A percentile compares a stretch with the other conserved stretches of the same genome.
Evolutionary conservation across 2,329 filamentous ascomycete genomes (phyloP).

Genomic region (Mariannaea elegans): DNA sequence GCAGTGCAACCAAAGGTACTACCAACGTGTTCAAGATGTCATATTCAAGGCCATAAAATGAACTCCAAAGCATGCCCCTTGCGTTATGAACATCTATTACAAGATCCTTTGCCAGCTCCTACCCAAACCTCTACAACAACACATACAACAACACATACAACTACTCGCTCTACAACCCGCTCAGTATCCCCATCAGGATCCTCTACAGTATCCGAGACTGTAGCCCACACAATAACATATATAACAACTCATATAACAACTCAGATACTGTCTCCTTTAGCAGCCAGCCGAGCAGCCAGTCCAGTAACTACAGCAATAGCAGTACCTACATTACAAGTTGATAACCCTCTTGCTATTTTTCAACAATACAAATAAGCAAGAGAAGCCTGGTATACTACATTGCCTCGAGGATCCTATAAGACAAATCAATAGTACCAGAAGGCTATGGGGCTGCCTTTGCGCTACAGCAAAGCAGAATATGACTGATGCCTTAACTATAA

Average conservation of each 20-base stretch:
- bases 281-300: background rate
- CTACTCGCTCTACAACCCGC: background rate
- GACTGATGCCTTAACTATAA: conserved; percentile 11
- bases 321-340: background rate
- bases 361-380: conserved; percentile 7
- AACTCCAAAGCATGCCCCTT: conserved; percentile 23
- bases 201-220: background rate
- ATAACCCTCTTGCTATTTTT: conserved; percentile 13
- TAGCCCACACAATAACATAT: no score
- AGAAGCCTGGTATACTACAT: conserved; percentile 7
- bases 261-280: background rate
- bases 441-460: background rate
- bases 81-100: conserved; percentile 13
- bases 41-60: no score
- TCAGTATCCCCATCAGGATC: background rate
- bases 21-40: no score
- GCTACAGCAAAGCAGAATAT: conserved; percentile 6
- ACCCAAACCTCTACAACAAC: background rate
- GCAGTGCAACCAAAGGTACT: no score
- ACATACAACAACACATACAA: conserved; percentile 2
- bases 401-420: background rate
- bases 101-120: background rate
- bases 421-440: conserved; percentile 9
- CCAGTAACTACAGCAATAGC: no score
- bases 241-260: no score